Evolutionary conservation across 2,329 filamentous ascomycete species (phyloP), one percentile per base, ranked within the genome.

Genomic region (Coniella lustricola): DNA sequence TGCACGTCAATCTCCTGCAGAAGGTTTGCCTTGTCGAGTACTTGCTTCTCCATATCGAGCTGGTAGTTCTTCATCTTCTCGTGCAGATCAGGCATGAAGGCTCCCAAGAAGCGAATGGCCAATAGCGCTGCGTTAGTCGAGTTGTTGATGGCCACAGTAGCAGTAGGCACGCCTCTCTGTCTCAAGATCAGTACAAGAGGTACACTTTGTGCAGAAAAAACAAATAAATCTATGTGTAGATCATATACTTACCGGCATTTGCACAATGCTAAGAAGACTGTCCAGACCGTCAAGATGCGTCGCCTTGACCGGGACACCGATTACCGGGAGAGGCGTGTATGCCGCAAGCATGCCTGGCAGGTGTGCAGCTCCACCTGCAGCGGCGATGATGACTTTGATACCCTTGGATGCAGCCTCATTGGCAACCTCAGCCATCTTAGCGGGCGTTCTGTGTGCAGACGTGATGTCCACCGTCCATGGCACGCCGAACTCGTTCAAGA

Each of bases 81-180:
- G 43, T 72, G 66, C n/a, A 85, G 71, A n/a, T 67, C 71, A 13
- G 68, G 66, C 49, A 84, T 76, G 33, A 68, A 71, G 3, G 76
- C 65, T 3, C 82, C 83, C 3, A 90, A 63, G 31, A 88, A 84
- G 16, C 84, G 71, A 17, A 84, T 75, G 0, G 85, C 85, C n/a
- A 88, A 67, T 16, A 89, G 70, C 0, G 81, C 85, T 0, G 86
- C 86, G 58, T 90, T 90, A 48, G 84, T 84, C 20, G 82, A 85
- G 67, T 90, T 90, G 65, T 88, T 87, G 64, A 90, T 88, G 10
- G 81, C 85, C 3, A 90, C 84, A 0, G 85, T 89, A 5, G 85
- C 85, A 13, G 84, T 82, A 9, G 86, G 86, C 43, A 84, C 77
- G 12, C 85, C 85, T 58, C 76, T 67, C 63, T 67, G 53, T 18